Base-by-base conservation (phyloP, 768 basidiomycete genomes). In the Punctularia strigosozonata region DNA sequence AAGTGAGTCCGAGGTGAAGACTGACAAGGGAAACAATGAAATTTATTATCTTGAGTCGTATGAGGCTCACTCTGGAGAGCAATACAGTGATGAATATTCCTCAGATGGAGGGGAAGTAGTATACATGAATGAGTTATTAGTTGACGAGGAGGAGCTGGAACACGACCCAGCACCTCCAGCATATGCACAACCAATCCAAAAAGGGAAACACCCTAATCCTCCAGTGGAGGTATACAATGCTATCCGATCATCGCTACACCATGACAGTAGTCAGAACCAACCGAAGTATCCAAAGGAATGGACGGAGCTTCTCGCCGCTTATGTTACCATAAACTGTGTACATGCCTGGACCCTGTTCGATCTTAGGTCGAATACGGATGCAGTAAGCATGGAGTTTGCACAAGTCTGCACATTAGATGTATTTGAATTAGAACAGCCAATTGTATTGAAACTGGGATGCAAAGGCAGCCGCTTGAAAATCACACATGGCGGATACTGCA, bases 401-500 rank as follows among this genome's bases (percentile, higher is more conserved):
- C 18, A 13, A 3, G 23, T 39, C 5, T 6, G 22, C n/a, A 15
- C 18, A 12, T 17, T 39, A 4, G 13, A 13, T n/a, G 22, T 20
- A 5, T 39, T 25, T 15, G 6, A 25, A 4, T 22, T 43, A 28
- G 13, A 15, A 5, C 21, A 31, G 17, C 37, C 37, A 12, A 17
- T 39, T 14, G 15, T 18, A 19, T 22, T 43, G 4, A 23, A 40
- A 7, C 7, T 40, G 33, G 60, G 61, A 3, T 58, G 52, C 0
- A 42, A 53, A 0, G 58, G 62, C 0, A 62, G 59, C 31, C 43
- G 49, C 2, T 51, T 59, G 0, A 47, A 39, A 1, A 55, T 64
- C 7, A 52, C 50, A 30, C 10, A 13, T 19, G 10, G 20, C 10
- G 12, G 50, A 0, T 36, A 47, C 5, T 43, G 46, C 3, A 12